A percentile compares a stretch with the other conserved stretches of the same genome.
phyloP scores from a whole-genome alignment of 768 basidiomycete species.

The Daedaleopsis nitida region DNA sequence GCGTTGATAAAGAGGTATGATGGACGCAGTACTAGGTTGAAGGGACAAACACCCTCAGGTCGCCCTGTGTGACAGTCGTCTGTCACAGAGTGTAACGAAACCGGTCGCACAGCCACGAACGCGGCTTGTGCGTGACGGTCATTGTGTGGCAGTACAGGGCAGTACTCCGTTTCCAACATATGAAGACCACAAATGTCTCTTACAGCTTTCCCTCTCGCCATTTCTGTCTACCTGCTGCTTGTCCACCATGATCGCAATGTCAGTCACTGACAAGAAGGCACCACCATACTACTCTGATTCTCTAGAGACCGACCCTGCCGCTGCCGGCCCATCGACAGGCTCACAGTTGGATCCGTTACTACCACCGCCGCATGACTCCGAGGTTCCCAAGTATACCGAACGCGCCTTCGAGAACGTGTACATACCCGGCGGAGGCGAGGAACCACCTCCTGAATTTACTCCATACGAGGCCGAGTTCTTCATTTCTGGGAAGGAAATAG shows the following conservation, averaged over 20 bases:
- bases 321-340: neutral
- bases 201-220: too few species aligned
- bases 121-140: too few species aligned
- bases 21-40: too few species aligned
- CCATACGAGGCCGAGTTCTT: slow-evolving; percentile 67
- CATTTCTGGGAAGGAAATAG: slow-evolving; percentile 44
- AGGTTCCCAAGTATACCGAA: slow-evolving; percentile 15
- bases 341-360: neutral
- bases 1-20: too few species aligned
- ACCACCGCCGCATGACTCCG: neutral
- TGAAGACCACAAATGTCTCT: too few species aligned
- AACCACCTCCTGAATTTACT: slow-evolving; percentile 63
- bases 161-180: too few species aligned
- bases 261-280: slow-evolving; percentile 6
- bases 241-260: neutral
- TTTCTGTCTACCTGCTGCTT: neutral
- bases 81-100: too few species aligned
- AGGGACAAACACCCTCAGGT: too few species aligned
- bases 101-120: too few species aligned
- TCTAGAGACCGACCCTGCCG: neutral
- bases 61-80: too few species aligned
- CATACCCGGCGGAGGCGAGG: slow-evolving; percentile 33
- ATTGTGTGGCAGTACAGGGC: too few species aligned
- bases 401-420: slow-evolving; percentile 20
- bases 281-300: neutral